phyloP scores from a whole-genome alignment of 2,329 filamentous ascomycete species.

The Cordyceps cateniannulata region DNA sequence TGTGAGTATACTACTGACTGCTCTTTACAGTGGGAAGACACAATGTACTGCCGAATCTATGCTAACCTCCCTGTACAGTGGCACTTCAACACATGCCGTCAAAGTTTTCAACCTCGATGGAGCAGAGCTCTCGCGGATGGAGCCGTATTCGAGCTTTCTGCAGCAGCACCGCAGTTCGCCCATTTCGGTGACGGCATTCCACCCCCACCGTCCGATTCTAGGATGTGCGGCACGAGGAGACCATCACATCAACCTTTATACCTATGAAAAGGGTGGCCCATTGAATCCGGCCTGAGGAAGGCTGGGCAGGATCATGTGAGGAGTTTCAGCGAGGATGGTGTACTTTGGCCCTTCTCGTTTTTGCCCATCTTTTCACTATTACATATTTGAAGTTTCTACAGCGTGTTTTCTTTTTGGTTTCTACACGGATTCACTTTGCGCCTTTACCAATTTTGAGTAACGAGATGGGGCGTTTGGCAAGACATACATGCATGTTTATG shows the following conservation, averaged over 20 bases:
- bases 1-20: constrained; percentile 54
- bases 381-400: not conserved
- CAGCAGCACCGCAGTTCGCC: constrained; percentile 73
- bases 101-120: constrained; percentile 90
- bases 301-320: not conserved
- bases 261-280: constrained; percentile 49
- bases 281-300: not conserved
- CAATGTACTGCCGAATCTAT: not conserved
- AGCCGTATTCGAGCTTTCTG: constrained; percentile 86
- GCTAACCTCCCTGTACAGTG: constrained; percentile 47
- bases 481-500: not conserved
- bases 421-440: not conserved
- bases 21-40: too few species aligned
- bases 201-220: constrained; percentile 88
- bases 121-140: constrained; percentile 69
- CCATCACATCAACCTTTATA: constrained; percentile 84
- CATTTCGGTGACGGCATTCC: constrained; percentile 86
- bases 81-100: constrained; percentile 79
- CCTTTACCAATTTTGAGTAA: constrained; percentile 1
- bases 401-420: not conserved
- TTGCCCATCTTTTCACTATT: not conserved
- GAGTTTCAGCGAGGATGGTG: not conserved
- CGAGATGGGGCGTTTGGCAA: constrained; percentile 9
- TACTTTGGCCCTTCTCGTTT: not conserved
- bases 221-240: constrained; percentile 83